Percentiles rank a stretch among this genome's conserved stretches.
Conservation (phyloP, 306 rosid species). For the Citrullus amarus region DNA sequence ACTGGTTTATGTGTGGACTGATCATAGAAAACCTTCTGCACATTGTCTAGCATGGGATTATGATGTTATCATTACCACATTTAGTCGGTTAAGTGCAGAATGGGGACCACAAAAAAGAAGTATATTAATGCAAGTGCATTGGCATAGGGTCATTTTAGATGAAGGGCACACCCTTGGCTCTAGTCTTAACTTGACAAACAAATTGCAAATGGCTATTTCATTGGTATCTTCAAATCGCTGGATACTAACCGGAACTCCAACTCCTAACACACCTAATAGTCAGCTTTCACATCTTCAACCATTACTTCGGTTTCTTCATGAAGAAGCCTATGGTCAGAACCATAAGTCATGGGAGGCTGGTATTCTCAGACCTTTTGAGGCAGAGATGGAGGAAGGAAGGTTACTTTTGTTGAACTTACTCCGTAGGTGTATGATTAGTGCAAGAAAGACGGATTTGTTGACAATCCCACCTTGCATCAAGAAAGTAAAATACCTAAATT, state of each 20-base stretch:
- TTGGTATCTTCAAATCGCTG: slow-evolving; percentile 83
- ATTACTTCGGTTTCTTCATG: slow-evolving; percentile 86
- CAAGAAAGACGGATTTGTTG: slow-evolving; percentile 70
- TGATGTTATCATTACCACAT: slow-evolving; percentile 87
- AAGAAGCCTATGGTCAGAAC: slow-evolving; percentile 82
- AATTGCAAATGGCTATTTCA: slow-evolving; percentile 96
- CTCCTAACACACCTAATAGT: slow-evolving; percentile 92
- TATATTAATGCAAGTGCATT: slow-evolving; percentile 71
- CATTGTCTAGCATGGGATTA: slow-evolving; percentile 93
- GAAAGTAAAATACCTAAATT: slow-evolving; percentile 50
- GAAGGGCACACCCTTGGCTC: slow-evolving; percentile 99
- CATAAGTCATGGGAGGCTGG: slow-evolving; percentile 95
- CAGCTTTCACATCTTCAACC: slow-evolving; percentile 91
- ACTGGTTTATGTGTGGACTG: slow-evolving; percentile 59
- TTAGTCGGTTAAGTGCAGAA: slow-evolving; percentile 88
- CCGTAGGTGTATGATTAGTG: slow-evolving; percentile 78
- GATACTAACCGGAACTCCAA: slow-evolving; percentile 97
- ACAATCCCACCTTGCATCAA: slow-evolving; percentile 86
- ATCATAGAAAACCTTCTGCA: slow-evolving; percentile 62
- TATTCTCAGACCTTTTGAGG: slow-evolving; percentile 89
- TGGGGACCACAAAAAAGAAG: slow-evolving; percentile 76
- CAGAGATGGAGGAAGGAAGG: slow-evolving; percentile 94
- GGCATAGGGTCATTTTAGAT: slow-evolving; percentile 88
- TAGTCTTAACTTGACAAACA: slow-evolving; percentile 76
- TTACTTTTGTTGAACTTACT: slow-evolving; percentile 68